Evolutionary conservation across 306 rosid species (phyloP).

Genomic region (Rubus parviflorus): DNA sequence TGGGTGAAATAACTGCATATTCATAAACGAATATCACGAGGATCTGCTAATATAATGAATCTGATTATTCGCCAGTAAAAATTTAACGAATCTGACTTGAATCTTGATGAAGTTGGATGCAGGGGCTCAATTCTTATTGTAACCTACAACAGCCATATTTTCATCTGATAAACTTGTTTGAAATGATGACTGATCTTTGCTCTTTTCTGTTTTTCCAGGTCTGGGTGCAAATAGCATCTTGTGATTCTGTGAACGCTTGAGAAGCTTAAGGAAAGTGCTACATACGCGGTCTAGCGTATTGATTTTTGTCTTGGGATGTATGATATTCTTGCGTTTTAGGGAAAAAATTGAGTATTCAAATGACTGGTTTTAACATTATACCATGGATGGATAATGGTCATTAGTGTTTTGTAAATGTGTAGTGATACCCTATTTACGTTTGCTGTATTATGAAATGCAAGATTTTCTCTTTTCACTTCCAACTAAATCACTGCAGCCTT

Average conservation of each 20-base stretch:
- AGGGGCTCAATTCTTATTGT: not conserved
- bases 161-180: not conserved
- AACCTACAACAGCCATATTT: not conserved
- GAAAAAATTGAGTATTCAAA: not conserved
- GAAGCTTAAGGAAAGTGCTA: not conserved
- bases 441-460: not conserved
- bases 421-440: not conserved
- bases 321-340: not conserved
- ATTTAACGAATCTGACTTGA: not conserved
- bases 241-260: not conserved
- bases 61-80: too few relatives aligned
- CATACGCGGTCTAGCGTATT: too few relatives aligned
- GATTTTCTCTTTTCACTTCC: not conserved
- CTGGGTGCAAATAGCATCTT: not conserved
- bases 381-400: not conserved
- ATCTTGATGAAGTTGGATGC: not conserved
- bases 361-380: not conserved
- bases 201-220: slow-evolving; percentile 2
- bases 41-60: too few relatives aligned
- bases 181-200: not conserved
- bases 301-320: not conserved
- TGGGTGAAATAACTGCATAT: too few relatives aligned
- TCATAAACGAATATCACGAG: too few relatives aligned
- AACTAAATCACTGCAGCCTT: not conserved
- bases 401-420: not conserved